Conservation (phyloP, 208 protist species). For the Trypanosoma melophagium region DNA sequence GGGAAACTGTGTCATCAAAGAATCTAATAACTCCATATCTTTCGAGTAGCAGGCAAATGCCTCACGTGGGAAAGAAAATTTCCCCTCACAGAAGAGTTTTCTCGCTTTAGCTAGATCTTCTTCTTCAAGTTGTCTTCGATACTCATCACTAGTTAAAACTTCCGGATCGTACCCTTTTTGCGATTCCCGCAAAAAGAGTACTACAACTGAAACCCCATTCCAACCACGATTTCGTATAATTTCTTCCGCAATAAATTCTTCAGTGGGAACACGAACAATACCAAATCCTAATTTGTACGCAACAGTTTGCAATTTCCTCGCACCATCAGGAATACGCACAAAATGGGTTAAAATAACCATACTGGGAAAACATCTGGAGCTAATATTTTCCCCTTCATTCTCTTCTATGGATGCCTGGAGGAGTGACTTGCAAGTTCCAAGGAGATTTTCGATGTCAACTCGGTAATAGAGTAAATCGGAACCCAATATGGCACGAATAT, state of each 20-base stretch:
- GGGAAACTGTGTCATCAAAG: background rate
- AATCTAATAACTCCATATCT: background rate
- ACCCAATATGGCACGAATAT: slow-evolving; percentile 45
- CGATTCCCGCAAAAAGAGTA: slow-evolving; percentile 26
- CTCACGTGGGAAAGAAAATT: slow-evolving; percentile 11
- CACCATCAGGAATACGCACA: slow-evolving; percentile 59
- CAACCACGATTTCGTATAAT: slow-evolving; percentile 34
- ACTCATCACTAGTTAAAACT: background rate
- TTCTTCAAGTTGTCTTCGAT: background rate
- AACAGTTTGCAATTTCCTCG: slow-evolving; percentile 27
- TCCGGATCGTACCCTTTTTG: background rate
- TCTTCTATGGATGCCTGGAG: slow-evolving; percentile 9
- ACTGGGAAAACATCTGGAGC: background rate
- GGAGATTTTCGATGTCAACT: slow-evolving; percentile 48
- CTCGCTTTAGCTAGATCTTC: slow-evolving; percentile 16
- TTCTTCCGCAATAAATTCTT: slow-evolving; percentile 27
- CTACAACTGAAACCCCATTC: slow-evolving; percentile 44
- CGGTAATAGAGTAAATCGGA: slow-evolving; percentile 76
- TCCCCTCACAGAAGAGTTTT: slow-evolving; percentile 1
- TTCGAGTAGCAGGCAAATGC: slow-evolving; percentile 14
- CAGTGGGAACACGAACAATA: slow-evolving; percentile 41
- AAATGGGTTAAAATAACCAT: slow-evolving; percentile 52
- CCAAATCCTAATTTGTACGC: slow-evolving; percentile 37
- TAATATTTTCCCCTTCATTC: background rate
- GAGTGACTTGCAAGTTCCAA: slow-evolving; percentile 38